Evolutionary conservation across 192 early-diverging fungal species (phyloP).

Genomic region (Dispira simplex): DNA sequence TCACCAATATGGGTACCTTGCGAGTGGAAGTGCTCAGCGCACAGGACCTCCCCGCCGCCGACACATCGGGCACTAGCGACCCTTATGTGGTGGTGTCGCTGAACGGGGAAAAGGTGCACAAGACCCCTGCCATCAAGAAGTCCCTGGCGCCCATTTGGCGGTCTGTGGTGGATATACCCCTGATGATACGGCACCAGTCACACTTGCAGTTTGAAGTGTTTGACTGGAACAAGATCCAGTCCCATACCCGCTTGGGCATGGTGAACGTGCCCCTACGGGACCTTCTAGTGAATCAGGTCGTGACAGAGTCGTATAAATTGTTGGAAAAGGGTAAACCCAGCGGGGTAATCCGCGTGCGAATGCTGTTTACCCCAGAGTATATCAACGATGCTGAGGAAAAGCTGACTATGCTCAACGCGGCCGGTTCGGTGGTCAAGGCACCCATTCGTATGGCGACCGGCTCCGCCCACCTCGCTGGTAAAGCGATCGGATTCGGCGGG

Average conservation of each 20-base stretch:
- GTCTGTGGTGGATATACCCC: conserved; percentile 41
- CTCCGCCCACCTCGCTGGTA: conserved; percentile 17
- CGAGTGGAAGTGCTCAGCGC: conserved; percentile 40
- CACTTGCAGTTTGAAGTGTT: conserved; percentile 45
- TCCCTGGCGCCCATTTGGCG: conserved; percentile 55
- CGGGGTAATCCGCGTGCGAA: conserved; percentile 32
- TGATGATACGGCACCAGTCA: conserved; percentile 34
- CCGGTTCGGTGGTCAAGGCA: conserved; percentile 37
- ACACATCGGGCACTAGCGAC: conserved; percentile 55
- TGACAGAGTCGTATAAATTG: conserved; percentile 27
- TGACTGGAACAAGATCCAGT: conserved; percentile 66
- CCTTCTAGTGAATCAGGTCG: conserved; percentile 30
- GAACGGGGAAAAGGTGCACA: conserved; percentile 47
- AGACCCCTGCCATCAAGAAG: conserved; percentile 57
- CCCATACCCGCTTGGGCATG: conserved; percentile 38
- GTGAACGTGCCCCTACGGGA: conserved; percentile 33
- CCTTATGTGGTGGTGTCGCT: conserved; percentile 51
- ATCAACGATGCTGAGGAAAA: conserved; percentile 34
- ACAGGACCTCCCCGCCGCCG: conserved; percentile 43
- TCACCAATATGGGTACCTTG: conserved; percentile 46
- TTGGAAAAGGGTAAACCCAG: conserved; percentile 14
- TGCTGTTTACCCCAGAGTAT: conserved; percentile 43
- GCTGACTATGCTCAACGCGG: conserved; percentile 33
- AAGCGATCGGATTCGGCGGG: conserved; percentile 4
- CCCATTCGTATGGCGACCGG: conserved; percentile 33